These are phyloP conservation scores for Zalerion maritima DNA, from an alignment of 495 filamentous ascomycete genomes.

Conservation along the genomic window DNA sequence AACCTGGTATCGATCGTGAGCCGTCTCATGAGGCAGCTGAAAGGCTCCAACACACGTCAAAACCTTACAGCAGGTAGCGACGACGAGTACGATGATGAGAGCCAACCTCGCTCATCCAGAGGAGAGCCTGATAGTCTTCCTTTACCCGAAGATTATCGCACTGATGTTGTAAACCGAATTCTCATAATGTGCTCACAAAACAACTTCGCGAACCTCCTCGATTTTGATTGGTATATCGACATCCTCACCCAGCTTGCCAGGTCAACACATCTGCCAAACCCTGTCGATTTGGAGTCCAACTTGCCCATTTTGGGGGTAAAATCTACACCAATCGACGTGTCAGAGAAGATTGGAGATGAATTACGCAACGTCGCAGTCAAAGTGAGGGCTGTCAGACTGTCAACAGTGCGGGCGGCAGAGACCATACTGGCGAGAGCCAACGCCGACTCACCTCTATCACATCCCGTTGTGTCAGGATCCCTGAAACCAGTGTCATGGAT, in stretches of 20 bases:
- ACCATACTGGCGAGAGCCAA: constrained; percentile 42
- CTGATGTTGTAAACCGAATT: constrained; percentile 64
- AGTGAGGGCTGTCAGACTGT: constrained; percentile 60
- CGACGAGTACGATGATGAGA: constrained; percentile 40
- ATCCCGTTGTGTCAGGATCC: constrained; percentile 35
- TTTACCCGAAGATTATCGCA: constrained; percentile 72
- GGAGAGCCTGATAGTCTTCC: constrained; percentile 23
- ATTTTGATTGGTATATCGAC: constrained; percentile 96
- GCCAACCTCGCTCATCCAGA: constrained; percentile 24
- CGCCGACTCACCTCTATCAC: constrained; percentile 24
- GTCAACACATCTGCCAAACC: no score
- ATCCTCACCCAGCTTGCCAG: constrained; percentile 59
- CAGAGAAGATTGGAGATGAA: constrained; percentile 65
- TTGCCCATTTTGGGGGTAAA: no score
- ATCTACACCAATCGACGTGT: no score
- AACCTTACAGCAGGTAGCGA: constrained; percentile 37
- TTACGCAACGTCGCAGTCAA: constrained; percentile 83
- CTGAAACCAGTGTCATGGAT: constrained; percentile 69
- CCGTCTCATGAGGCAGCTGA: constrained; percentile 72
- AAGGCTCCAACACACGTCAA: constrained; percentile 27
- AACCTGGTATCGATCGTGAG: constrained; percentile 73
- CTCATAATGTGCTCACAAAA: constrained; percentile 83
- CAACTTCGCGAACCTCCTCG: constrained; percentile 68
- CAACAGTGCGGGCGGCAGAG: constrained; percentile 74
- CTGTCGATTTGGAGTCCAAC: no score